Evolutionary conservation across 2,329 filamentous ascomycete genomes (phyloP), one percentile per base, ranked within the genome.

Genomic region (Calonectria ilicicola): DNA sequence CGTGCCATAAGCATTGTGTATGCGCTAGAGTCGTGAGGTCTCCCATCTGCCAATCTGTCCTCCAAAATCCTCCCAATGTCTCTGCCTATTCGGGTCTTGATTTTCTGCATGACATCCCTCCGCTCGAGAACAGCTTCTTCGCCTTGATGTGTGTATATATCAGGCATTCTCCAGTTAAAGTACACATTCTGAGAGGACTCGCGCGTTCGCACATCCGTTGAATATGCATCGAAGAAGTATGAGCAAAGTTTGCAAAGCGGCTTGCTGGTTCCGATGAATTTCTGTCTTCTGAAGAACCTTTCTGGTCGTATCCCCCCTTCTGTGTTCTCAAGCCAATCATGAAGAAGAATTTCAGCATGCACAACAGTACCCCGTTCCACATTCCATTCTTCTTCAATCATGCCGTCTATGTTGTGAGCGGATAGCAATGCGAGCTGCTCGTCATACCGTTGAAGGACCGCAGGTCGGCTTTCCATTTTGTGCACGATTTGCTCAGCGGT

Each of bases 231-330:
- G 26, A 72, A 72, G 29, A 67, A 72, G 27, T 72, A 72, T 15
- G 69, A 67, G 27, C 69, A 72, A 19, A 72, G 58, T 26, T 67
- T 72, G 65, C 62, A 70, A 23, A 63, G 40, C n/a, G 68, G 68
- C 26, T 70, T 70, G 26, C 62, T 70, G 27, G 68, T 21, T 19
- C 68, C 68, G 44, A 70, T 70, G 8, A 66, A 66, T 42, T 66
- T 70, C 38, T 40, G 49, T 29, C 42, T 27, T 15, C 40, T 44
- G 35, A 66, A 70, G 62, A 70, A 70, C 10, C 62, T 53, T 35
- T 67, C 69, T 15, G 69, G 69, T 12, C 69, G 64, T 10, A 67
- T 67, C 14, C 46, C 63, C 8, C 64, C 69, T 46, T 21, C n/a
- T 14, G 69, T 72, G 6, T n/a, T 56, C 17, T 67, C 69, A 6